Percentiles rank a stretch among this genome's conserved stretches.
Conservation (phyloP, 345 rosid genomes). For the Tarenaya hassleriana region DNA sequence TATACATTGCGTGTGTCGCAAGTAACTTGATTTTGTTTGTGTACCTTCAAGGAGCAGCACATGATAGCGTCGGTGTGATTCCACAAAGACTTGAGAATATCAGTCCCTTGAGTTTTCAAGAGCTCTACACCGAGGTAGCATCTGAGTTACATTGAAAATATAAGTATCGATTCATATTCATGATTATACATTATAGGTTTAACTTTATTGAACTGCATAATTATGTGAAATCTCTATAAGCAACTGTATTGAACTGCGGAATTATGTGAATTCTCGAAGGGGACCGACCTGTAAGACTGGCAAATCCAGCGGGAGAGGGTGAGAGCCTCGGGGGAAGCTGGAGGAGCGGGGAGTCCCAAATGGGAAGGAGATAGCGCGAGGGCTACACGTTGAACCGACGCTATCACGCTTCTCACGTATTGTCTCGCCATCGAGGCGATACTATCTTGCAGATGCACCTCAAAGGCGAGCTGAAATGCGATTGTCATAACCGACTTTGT, state of each 20-base stretch:
- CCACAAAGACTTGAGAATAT: conserved; percentile 83
- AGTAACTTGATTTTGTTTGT: neutral
- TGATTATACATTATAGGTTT: no score
- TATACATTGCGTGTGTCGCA: neutral
- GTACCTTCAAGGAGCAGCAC: conserved; percentile 86
- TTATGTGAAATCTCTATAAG: no score
- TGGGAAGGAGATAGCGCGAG: conserved; percentile 86
- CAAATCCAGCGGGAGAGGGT: conserved; percentile 89
- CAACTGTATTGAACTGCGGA: no score
- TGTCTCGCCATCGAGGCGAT: conserved; percentile 90
- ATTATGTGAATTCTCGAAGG: no score
- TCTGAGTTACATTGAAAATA: conserved; percentile 34
- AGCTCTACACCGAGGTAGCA: conserved; percentile 77
- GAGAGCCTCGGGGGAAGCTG: conserved; percentile 82
- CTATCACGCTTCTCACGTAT: conserved; percentile 75
- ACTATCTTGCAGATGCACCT: conserved; percentile 82
- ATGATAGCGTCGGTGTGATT: conserved; percentile 78
- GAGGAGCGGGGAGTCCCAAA: conserved; percentile 54
- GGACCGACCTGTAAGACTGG: conserved; percentile 58
- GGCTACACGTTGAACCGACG: conserved; percentile 92
- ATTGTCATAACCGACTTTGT: conserved; percentile 92
- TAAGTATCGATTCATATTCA: no score
- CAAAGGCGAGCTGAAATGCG: conserved; percentile 87
- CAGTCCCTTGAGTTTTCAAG: conserved; percentile 64
- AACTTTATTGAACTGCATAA: no score